phyloP scores from a whole-genome alignment of 805 yeast genomes.

The Starmerella davenportii region DNA sequence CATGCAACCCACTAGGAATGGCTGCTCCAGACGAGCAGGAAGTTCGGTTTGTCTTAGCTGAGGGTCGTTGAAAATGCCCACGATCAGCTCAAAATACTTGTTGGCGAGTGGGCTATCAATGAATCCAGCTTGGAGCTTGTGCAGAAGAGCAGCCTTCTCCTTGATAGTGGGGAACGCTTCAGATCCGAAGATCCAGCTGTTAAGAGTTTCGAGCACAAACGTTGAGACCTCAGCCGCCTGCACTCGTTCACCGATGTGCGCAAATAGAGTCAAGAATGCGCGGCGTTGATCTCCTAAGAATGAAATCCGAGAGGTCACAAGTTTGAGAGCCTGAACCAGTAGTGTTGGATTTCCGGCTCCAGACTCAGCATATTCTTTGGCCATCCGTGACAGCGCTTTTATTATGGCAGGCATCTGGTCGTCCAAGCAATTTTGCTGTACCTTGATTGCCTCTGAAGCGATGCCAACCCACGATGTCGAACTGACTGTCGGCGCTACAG shows the following conservation, averaged over 20 bases:
- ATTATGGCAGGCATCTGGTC: constrained; percentile 57
- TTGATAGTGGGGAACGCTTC: constrained; percentile 86
- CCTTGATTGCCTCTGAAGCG: constrained; percentile 52
- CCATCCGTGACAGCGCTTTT: constrained; percentile 44
- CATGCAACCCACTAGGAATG: constrained; percentile 85
- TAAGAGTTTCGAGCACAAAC: constrained; percentile 58
- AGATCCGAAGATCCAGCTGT: constrained; percentile 67
- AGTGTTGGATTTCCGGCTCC: constrained; percentile 20
- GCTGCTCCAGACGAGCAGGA: constrained; percentile 89
- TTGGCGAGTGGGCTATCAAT: constrained; percentile 58
- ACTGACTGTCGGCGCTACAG: constrained; percentile 18
- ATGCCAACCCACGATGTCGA: constrained; percentile 66
- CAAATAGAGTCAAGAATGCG: constrained; percentile 65
- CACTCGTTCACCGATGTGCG: constrained; percentile 79
- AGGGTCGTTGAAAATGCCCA: constrained; percentile 71
- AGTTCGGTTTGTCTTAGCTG: constrained; percentile 66
- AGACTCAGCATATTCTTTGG: constrained; percentile 14
- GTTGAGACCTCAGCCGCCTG: constrained; percentile 56
- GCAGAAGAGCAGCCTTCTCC: constrained; percentile 84
- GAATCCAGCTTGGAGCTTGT: constrained; percentile 74
- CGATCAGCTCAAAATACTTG: constrained; percentile 68
- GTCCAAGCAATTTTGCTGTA: constrained; percentile 57
- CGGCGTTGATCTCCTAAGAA: constrained; percentile 87
- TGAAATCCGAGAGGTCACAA: constrained; percentile 65
- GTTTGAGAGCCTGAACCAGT: constrained; percentile 55